Evolutionary conservation across 2,329 filamentous ascomycete species (phyloP).

Genomic region (Trichoderma oligosporum): DNA sequence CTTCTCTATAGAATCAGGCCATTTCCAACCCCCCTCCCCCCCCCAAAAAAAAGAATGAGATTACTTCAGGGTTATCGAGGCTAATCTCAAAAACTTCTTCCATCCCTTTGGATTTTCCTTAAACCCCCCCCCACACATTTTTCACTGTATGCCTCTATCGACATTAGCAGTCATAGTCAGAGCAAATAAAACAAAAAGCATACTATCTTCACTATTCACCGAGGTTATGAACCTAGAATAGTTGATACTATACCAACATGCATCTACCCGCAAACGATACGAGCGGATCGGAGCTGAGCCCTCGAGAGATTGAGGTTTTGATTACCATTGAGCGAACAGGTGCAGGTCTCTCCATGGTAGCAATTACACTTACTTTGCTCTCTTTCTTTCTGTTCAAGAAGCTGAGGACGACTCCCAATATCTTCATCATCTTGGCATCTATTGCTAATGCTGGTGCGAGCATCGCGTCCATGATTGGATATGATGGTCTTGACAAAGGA

Average conservation of each 20-base stretch:
- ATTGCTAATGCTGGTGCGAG: constrained; percentile 50
- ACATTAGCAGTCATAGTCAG: neutral
- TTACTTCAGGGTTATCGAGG: neutral
- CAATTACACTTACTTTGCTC: constrained; percentile 47
- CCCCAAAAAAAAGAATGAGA: too few relatives aligned
- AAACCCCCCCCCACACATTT: neutral
- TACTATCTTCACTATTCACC: neutral
- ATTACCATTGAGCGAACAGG: constrained; percentile 52
- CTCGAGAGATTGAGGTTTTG: constrained; percentile 41
- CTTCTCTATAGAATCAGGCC: neutral
- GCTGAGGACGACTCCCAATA: constrained; percentile 54
- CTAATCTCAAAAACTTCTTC: neutral
- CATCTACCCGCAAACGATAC: constrained; percentile 13
- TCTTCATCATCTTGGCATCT: constrained; percentile 41
- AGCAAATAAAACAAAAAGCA: neutral
- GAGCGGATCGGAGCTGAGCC: constrained; percentile 29
- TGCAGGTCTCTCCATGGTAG: constrained; percentile 51
- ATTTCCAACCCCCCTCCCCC: too few relatives aligned
- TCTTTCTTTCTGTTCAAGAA: constrained; percentile 49
- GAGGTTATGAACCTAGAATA: neutral
- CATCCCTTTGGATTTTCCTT: neutral
- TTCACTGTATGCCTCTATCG: neutral
- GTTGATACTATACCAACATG: neutral
- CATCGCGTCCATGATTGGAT: constrained; percentile 66
- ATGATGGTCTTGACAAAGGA: constrained; percentile 57